Conservation (phyloP, 2,329 filamentous ascomycete genomes). For the Microascus cirrosus region DNA sequence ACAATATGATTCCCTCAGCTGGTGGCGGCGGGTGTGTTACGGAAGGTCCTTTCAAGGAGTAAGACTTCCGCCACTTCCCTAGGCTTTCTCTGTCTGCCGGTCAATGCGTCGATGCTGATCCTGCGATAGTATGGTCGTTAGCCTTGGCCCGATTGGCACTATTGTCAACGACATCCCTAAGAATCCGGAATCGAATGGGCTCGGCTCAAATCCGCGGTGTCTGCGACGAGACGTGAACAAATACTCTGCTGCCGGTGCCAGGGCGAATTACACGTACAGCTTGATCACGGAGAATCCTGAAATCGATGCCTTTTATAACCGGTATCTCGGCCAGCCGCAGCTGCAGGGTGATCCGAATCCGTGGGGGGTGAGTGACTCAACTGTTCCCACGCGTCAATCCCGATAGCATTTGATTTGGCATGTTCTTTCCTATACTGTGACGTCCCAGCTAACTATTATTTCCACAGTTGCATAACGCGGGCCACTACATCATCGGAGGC, state of each 20-base stretch:
- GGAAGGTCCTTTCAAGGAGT: slow-evolving; percentile 34
- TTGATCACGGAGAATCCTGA: slow-evolving; percentile 7
- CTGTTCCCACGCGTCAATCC: no score
- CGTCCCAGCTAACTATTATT: no score
- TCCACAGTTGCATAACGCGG: slow-evolving; percentile 20
- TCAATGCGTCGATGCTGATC: neutral
- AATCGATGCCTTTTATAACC: slow-evolving; percentile 10
- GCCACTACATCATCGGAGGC: slow-evolving; percentile 30
- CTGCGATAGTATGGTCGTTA: slow-evolving; percentile 18
- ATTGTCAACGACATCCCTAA: slow-evolving; percentile 9
- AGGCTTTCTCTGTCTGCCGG: neutral
- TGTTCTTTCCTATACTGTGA: no score
- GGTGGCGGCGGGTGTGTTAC: slow-evolving; percentile 44
- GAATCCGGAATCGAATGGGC: slow-evolving; percentile 14
- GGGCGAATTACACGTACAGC: slow-evolving; percentile 12
- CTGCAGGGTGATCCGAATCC: slow-evolving; percentile 8
- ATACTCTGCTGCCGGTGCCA: slow-evolving; percentile 12
- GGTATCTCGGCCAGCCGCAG: slow-evolving; percentile 9
- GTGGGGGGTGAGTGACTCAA: slow-evolving; percentile 5
- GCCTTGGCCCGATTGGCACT: slow-evolving; percentile 24
- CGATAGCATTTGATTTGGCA: no score
- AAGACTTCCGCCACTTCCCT: no score
- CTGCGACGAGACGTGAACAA: slow-evolving; percentile 23
- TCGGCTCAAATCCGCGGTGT: slow-evolving; percentile 30
- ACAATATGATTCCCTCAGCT: slow-evolving; percentile 26